A percentile compares a stretch with the other conserved stretches of the same genome.
phyloP scores from a whole-genome alignment of 768 basidiomycete genomes.

The Mycena rosella region DNA sequence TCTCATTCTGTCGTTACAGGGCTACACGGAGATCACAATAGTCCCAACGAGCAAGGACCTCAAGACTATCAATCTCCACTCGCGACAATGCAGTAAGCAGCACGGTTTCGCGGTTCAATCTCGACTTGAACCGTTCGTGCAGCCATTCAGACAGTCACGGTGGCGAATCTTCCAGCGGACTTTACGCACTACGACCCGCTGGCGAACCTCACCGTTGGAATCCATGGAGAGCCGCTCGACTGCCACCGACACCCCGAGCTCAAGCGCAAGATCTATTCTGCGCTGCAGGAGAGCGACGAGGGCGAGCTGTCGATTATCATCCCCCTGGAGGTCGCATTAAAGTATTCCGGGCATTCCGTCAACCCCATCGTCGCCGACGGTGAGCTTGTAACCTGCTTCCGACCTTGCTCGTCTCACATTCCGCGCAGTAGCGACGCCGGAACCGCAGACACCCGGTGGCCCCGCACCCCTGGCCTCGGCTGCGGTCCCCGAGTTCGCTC shows the following conservation, averaged over 20 bases:
- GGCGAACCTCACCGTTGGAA: conserved; percentile 69
- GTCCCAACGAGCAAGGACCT: conserved; percentile 85
- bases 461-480: conserved; percentile 46
- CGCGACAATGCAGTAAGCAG: conserved; percentile 85
- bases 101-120: conserved; percentile 6
- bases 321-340: conserved; percentile 77
- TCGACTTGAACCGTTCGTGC: conserved; percentile 38
- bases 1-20: conserved; percentile 61
- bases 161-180: conserved; percentile 78
- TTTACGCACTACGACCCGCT: conserved; percentile 86
- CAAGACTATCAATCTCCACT: conserved; percentile 88
- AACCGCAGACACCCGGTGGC: conserved; percentile 78
- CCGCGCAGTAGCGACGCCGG: conserved; percentile 78
- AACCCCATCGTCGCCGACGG: conserved; percentile 69
- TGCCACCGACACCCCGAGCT: conserved; percentile 93
- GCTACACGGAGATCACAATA: conserved; percentile 94
- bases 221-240: conserved; percentile 70
- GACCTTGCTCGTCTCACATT: neutral
- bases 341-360: conserved; percentile 64
- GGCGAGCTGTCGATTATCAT: conserved; percentile 95
- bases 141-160: conserved; percentile 83
- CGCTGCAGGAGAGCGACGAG: conserved; percentile 91
- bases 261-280: conserved; percentile 92
- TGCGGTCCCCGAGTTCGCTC: conserved; percentile 73
- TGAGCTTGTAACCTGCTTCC: conserved; percentile 43